Evolutionary conservation across 225 moss, liverwort and hornwort species (phyloP).

Genomic region (Pseudisothecium myosuroides): DNA sequence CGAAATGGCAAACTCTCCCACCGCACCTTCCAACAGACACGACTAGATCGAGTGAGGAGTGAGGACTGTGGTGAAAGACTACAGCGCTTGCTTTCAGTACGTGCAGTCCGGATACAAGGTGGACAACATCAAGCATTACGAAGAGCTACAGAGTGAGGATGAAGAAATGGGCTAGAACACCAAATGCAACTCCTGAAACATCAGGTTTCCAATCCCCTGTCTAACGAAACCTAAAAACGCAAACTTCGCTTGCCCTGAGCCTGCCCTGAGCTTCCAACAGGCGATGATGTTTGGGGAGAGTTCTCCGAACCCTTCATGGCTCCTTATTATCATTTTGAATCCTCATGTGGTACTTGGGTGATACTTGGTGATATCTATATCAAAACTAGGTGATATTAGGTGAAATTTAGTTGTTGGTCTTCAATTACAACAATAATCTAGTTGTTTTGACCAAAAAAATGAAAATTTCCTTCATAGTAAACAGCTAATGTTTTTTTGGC

Average conservation of each 20-base stretch:
- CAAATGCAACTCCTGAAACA: not conserved
- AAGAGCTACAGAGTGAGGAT: not conserved
- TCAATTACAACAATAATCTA: accelerated
- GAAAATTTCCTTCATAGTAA: not conserved
- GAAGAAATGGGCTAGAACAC: not conserved
- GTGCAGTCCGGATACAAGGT: not conserved
- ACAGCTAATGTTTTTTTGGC: too few relatives aligned
- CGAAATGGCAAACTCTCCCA: not conserved
- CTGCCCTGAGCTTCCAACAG: too few relatives aligned
- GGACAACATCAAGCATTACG: not conserved
- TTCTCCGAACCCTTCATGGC: too few relatives aligned
- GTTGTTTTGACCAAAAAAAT: too few relatives aligned
- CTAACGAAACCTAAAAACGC: not conserved
- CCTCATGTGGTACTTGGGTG: not conserved
- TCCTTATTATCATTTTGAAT: not conserved
- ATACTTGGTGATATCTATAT: not conserved
- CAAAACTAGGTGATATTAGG: not conserved
- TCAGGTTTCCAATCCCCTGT: not conserved
- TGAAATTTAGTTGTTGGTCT: not conserved
- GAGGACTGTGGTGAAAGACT: not conserved
- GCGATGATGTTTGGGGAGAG: too few relatives aligned
- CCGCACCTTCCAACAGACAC: not conserved
- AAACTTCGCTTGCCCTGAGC: not conserved
- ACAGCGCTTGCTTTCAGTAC: not conserved
- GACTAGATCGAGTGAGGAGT: not conserved